phyloP scores from a whole-genome alignment of 805 yeast species.

The Naumovozyma dairenensis region DNA sequence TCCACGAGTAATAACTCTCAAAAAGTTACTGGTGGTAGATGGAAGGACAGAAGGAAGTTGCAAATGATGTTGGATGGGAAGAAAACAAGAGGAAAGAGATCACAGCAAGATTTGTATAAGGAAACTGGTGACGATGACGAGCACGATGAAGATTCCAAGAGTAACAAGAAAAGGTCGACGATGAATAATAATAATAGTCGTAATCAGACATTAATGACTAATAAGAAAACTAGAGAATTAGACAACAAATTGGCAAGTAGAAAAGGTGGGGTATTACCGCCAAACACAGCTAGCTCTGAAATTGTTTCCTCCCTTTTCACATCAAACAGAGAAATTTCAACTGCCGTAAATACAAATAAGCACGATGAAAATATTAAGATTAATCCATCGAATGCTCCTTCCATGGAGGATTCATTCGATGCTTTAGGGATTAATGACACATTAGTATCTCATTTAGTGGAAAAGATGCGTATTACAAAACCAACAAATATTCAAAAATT shows the following conservation, averaged over 20 bases:
- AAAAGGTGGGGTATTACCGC: conserved; percentile 6
- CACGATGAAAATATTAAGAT: conserved; percentile 29
- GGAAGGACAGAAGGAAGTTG: conserved; percentile 70
- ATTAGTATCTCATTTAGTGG: conserved; percentile 45
- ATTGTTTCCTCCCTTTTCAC: conserved; percentile 82
- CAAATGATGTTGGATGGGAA: conserved; percentile 42
- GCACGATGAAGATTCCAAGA: neutral
- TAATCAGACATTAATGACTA: conserved; percentile 3
- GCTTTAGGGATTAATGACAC: conserved; percentile 58
- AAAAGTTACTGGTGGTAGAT: conserved; percentile 61
- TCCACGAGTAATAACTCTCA: conserved; percentile 16
- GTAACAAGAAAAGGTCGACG: conserved; percentile 2
- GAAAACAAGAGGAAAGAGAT: conserved; percentile 15
- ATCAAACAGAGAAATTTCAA: conserved; percentile 45
- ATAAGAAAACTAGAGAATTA: conserved; percentile 4
- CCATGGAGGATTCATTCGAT: conserved; percentile 50
- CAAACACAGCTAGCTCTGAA: conserved; percentile 28
- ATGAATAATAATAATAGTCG: conserved; percentile 7
- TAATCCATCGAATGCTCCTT: conserved; percentile 79
- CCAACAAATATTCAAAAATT: conserved; percentile 87
- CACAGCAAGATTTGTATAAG: neutral
- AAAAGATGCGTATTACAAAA: conserved; percentile 42
- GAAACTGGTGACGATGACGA: neutral
- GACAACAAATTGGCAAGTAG: conserved; percentile 3
- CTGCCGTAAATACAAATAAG: conserved; percentile 28